Evolutionary conservation across 495 filamentous ascomycete species (phyloP), one percentile per base, ranked within the genome.

Genomic region (Lasiosphaeriaceae sp.): DNA sequence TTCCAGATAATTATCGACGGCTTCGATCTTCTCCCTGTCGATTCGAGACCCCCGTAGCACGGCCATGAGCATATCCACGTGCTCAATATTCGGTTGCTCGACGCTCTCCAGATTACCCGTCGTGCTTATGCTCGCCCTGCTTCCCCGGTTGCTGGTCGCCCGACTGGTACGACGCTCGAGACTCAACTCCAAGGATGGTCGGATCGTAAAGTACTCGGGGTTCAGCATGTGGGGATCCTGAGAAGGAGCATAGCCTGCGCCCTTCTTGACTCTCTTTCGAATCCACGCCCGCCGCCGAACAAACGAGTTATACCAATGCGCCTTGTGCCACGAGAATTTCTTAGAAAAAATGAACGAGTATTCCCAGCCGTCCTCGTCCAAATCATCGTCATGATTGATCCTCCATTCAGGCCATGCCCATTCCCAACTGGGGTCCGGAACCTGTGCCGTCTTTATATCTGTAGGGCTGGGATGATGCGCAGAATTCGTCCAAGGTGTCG

Each of bases 381-480:
- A 63, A 58, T 89, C 85, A n/a, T 84, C 83, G 8, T 89, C 86
- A 80, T 91, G 90, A 66, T 99, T 92, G 21, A 96, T 85, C 60
- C 89, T 90, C 95, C 95, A 99, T 37, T 86, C 86, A 55, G 87
- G 84, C 95, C 94, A 99, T 4, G 82, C 87, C 94, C 94, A 98
- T 71, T 88, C 83, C 95, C 95, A 99, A 64, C 86, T 90, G 2
- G 95, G 95, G 67, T 97, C 95, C 0, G 95, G 94, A 2, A 95
- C 78, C 67, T 97, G 95, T 1, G 93, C 91, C 56, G 92, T 95
- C 51, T 86, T 82, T 56, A 96, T 95, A 66, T 94, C 83, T 57
- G 95, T 94, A 17, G 89, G 81, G 55, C 87, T 92, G 24, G 86
- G 74, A 58, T 86, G 84, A 54, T 84, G 81, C 37, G 80, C 82